phyloP scores from a whole-genome alignment of 2,329 filamentous ascomycete species.

The Ophiocordyceps sinensis region DNA sequence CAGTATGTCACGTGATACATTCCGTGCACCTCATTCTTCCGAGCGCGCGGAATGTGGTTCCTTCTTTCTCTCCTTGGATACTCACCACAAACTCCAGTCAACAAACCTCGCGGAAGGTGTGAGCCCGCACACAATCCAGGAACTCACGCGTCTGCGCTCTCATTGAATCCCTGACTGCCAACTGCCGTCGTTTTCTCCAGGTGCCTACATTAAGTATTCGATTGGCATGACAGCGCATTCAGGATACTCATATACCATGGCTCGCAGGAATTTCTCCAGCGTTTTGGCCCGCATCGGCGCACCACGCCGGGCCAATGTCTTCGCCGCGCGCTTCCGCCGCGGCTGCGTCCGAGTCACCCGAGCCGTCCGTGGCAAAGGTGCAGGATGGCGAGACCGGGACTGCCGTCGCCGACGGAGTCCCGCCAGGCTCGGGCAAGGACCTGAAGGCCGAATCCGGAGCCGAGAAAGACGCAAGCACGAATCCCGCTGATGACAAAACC shows the following conservation, averaged over 20 bases:
- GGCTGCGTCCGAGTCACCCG: conserved; percentile 5
- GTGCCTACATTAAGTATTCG: conserved; percentile 21
- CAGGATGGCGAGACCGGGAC: conserved; percentile 5
- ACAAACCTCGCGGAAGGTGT: neutral
- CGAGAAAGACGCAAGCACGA: neutral
- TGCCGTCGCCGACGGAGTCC: conserved; percentile 1
- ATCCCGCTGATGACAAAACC: conserved; percentile 1
- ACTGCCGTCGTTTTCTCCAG: conserved; percentile 12
- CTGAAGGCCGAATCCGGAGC: neutral
- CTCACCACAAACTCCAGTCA: neutral
- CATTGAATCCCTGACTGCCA: neutral
- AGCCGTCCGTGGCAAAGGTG: conserved; percentile 2
- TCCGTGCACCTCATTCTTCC: too few species aligned
- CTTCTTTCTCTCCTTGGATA: too few species aligned
- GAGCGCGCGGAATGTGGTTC: too few species aligned
- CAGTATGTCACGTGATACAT: too few species aligned
- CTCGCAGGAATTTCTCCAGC: neutral
- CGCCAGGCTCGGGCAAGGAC: conserved; percentile 1
- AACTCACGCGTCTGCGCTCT: neutral
- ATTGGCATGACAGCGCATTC: conserved; percentile 12
- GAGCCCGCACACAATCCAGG: neutral
- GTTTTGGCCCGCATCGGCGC: neutral
- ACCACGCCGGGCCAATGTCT: conserved; percentile 1
- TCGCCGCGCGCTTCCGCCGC: conserved; percentile 3
- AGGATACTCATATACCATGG: conserved; percentile 19